These are phyloP conservation scores for Candida wancherniae DNA, from an alignment of 805 yeast species.

Conservation along the genomic window DNA sequence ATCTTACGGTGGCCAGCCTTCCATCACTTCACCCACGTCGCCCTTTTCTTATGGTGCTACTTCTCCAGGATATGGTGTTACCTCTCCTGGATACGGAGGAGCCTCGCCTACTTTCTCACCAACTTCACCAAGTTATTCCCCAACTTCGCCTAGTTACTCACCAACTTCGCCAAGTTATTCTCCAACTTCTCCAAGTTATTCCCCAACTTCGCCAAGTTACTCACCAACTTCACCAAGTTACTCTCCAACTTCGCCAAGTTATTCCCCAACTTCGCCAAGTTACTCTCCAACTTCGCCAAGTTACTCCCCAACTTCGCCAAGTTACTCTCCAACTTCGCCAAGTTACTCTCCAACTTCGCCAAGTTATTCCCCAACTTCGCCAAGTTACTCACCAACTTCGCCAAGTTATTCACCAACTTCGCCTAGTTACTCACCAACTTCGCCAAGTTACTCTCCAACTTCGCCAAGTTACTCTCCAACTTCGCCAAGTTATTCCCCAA, in stretches of 20 bases:
- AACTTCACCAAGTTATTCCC: constrained; percentile 68
- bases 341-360: constrained; percentile 54
- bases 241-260: constrained; percentile 71
- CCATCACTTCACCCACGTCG: constrained; percentile 48
- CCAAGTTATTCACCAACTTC: constrained; percentile 26
- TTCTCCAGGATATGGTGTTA: constrained; percentile 46
- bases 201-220: constrained; percentile 65
- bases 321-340: constrained; percentile 71
- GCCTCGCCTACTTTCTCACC: constrained; percentile 20
- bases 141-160: constrained; percentile 72
- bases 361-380: constrained; percentile 19
- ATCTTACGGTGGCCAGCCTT: constrained; percentile 71
- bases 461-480: constrained; percentile 26
- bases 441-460: constrained; percentile 24
- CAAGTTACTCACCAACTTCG: constrained; percentile 24
- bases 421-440: constrained; percentile 25
- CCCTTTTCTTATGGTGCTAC: constrained; percentile 51
- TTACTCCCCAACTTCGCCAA: constrained; percentile 61
- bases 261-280: constrained; percentile 74
- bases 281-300: constrained; percentile 79
- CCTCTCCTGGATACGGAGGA: constrained; percentile 43
- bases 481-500: constrained; percentile 24
- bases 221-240: constrained; percentile 80
- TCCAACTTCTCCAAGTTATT: constrained; percentile 55
- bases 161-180: constrained; percentile 69